Evolutionary conservation across 371 early-diverging fungal genomes (phyloP), one percentile per base, ranked within the genome.

Genomic region (Syncephalastrum racemosum): DNA sequence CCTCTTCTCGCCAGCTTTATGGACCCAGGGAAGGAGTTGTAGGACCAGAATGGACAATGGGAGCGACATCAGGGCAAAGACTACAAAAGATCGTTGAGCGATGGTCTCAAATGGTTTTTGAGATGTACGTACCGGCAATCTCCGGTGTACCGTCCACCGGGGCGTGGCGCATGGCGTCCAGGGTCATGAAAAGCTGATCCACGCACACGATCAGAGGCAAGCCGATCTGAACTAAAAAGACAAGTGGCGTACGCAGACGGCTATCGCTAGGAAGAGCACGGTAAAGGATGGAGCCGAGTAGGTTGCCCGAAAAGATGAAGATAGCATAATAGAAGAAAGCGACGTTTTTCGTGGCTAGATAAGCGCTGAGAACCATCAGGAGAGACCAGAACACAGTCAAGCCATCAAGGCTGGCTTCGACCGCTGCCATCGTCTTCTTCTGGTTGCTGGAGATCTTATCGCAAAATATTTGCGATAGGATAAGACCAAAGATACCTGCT

Each of bases 101-200:
- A 10, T 31, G 2, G 10, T 12, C 6, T 31, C 36, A 7, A 25
- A 8, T 12, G 4, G 4, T 48, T 44, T 10, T 61, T 48, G 23
- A 46, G 40, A 59, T 63, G 25, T 31, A 50, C 63, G 54, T 71
- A 78, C 81, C 73, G 24, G 77, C 76, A 58, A 77, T 62, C 50
- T 82, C 77, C 8, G 85, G 82, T 0, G 85, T 80, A 19, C 85
- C 85, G 52, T 84, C 85, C 8, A 74, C 81, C 10, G 80, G 75
- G 4, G 80, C 64, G 53, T 81, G 82, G 39, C 80, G 72, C 75
- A 82, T 68, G 14, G 81, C 70, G 47, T 77, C 77, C 73, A 84
- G 76, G 14, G 61, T 46, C 53, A 84, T 46, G n/a, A 74, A 77
- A 5, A 59, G 44, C 16, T 71, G 53, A 57, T 82, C 79, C 12